Evolutionary conservation across 768 basidiomycete species (phyloP), one percentile per base, ranked within the genome.

Genomic region (Auriculariales sp.): DNA sequence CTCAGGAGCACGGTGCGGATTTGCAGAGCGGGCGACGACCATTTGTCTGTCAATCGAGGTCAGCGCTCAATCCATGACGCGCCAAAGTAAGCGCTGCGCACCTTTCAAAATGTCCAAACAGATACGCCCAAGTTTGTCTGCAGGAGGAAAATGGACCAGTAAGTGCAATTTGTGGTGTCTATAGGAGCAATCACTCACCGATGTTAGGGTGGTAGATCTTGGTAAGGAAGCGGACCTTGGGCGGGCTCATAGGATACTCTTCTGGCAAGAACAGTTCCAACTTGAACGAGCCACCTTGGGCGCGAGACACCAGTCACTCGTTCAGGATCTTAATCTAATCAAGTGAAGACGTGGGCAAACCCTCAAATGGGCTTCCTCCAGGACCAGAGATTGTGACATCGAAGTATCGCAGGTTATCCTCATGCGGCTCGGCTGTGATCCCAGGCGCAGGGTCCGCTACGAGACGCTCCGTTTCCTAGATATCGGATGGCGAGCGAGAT

Each of bases 131-230:
- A 99, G 83, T 67, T 99, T 99, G 67, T 99, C 94, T 98, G 19
- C 22, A 49, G 5, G 25, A 46, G 36, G 34, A 32, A 11, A 33
- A 25, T 17, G 48, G 29, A 15, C 11, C 6, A 22, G 12, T 14
- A 25, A 14, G 19, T 28, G 33, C 25, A 11, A 25, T 5, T 15
- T n/a, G n/a, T n/a, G n/a, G n/a, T n/a, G n/a, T n/a, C n/a, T n/a
- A n/a, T 24, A 5, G 9, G 30, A 44, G 28, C 31, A 15, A 33
- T 3, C 14, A 12, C 87, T 59, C 61, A 95, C 94, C 94, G 68
- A 99, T 99, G 66, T 99, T 99, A 45, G 95, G 93, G 66, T 97
- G 92, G 71, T 94, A 93, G 71, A 97, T 94, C 81, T 92, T 93
- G 50, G 93, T 95, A 58, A 95, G 70, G 70, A 94, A 97, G 56